Base-by-base conservation (phyloP, 768 basidiomycete species). In the Lactarius vividus region DNA sequence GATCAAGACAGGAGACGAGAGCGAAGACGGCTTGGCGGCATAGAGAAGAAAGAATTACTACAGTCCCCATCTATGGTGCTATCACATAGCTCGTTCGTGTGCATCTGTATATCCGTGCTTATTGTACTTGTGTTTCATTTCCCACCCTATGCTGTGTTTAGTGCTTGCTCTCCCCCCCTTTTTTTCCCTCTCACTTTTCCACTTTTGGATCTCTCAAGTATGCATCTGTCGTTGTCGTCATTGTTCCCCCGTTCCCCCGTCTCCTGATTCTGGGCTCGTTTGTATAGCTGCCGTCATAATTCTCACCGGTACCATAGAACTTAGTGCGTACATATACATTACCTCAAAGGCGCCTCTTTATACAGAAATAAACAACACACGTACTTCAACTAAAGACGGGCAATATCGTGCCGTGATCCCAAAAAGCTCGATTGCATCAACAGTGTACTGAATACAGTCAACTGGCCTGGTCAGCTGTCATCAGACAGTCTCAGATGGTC, bases 1-100 rank as follows among this genome's bases (percentile, higher is more conserved):
- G 10, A 68, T 68, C 49, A 66, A 68, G 46, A 33, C 64, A 18
- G 67, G 67, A 42, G 67, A 68, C 2, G 67, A 68, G 13, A 61
- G 64, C 29, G 67, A 68, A 28, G 67, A 58, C 6, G 61, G 65
- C 18, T 18, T 66, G 67, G 44, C 63, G 23, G 2, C 65, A 44
- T 66, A 59, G 61, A 54, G 20, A 15, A 37, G 40, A 61, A 16
- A 23, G 39, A 15, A 57, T 20, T 8, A 39, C 13, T 9, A n/a
- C 7, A 13, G 20, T 33, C 33, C 15, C 23, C 33, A 23, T 26
- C 10, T 11, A 18, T 35, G 35, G 57, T 37, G 44, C 56, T 18
- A 15, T 15, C 15, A 35, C 33, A 2, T 15, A 16, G 54, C 49
- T 23, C 35, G 28, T 39, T 57, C 37, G 7, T 55, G n/a, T 46